phyloP scores from a whole-genome alignment of 352 stramenopile genomes.

The Phytophthora pluvialis region DNA sequence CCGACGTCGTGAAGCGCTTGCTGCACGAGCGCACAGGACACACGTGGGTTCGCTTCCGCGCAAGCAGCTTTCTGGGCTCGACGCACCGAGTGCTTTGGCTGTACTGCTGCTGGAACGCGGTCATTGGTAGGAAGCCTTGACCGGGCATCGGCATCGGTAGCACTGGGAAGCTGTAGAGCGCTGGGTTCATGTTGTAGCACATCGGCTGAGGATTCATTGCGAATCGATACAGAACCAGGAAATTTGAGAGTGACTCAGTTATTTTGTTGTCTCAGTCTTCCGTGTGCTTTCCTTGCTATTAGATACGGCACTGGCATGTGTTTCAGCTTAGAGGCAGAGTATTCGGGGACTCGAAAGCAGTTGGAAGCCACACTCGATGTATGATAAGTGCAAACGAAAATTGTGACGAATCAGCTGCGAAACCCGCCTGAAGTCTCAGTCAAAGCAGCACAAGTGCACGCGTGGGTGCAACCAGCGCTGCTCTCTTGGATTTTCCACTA shows the following conservation, averaged over 20 bases:
- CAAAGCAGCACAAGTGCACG: background rate
- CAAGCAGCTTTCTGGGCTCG: conserved; percentile 36
- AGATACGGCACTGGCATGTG: conserved; percentile 26
- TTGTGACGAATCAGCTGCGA: conserved; percentile 23
- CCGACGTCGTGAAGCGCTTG: conserved; percentile 60
- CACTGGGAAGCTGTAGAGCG: conserved; percentile 19
- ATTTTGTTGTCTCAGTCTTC: background rate
- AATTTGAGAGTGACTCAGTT: conserved; percentile 22
- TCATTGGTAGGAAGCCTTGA: conserved; percentile 4
- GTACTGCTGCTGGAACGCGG: conserved; percentile 11
- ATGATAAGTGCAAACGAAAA: conserved; percentile 24
- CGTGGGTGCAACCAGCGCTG: background rate
- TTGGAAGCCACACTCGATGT: conserved; percentile 3
- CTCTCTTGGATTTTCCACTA: conserved; percentile 25
- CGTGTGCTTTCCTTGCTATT: conserved; percentile 13
- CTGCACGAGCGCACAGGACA: conserved; percentile 46
- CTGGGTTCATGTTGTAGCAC: conserved; percentile 19
- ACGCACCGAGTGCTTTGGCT: conserved; percentile 8
- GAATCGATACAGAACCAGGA: background rate
- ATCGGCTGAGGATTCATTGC: conserved; percentile 11
- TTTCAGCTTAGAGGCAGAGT: conserved; percentile 23
- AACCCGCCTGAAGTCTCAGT: background rate
- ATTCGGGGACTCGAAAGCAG: conserved; percentile 10
- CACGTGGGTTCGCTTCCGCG: conserved; percentile 41
- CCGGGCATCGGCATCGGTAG: conserved; percentile 6